Evolutionary conservation across 2,329 filamentous ascomycete genomes (phyloP), one percentile per base, ranked within the genome.

Genomic region (Cladophialophora psammophila): DNA sequence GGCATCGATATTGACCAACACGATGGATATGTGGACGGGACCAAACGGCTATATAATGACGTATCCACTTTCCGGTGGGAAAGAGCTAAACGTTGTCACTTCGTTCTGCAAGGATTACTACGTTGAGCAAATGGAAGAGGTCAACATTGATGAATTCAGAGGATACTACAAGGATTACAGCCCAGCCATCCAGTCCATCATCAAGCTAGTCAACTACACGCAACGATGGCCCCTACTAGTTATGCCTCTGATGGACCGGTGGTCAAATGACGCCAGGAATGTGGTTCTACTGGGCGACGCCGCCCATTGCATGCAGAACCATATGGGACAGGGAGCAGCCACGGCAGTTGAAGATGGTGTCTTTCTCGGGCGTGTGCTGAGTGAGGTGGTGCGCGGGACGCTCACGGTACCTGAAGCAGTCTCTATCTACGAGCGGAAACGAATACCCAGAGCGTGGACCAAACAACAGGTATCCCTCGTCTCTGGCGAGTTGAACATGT

Each of bases 281-380:
- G 74, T 82, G 3, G 78, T 80, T 1, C 66, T 82, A n/a, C 78
- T 81, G 64, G 80, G 80, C 45, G 61, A 65, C 42, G 59, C 59
- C 18, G 59, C 59, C 1, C 59, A 61, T 35, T 61, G 62, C 53
- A 81, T 82, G 80, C 74, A 77, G 18, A 79, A 80, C 65, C 78
- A 81, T 69, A 78, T 80, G 75, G 64, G 57, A 13, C 79, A 81
- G 68, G 79, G 80, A 2, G 79, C 79, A 8, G 79, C 78, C 20
- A 81, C 77, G 5, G 76, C 75, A 3, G 80, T 81, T 75, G 79
- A 82, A 71, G 80, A 82, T 69, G 80, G 78, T 8, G 76, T 76
- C 5, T 80, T 80, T 65, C 74, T 82, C 0, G 80, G 75, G 1
- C 70, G 75, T 18, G 78, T 76, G 58, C 69, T 82, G 32, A 74